Evolutionary conservation across 2,329 filamentous ascomycete genomes (phyloP), one percentile per base, ranked within the genome.

Genomic region (Fusarium devonianum): DNA sequence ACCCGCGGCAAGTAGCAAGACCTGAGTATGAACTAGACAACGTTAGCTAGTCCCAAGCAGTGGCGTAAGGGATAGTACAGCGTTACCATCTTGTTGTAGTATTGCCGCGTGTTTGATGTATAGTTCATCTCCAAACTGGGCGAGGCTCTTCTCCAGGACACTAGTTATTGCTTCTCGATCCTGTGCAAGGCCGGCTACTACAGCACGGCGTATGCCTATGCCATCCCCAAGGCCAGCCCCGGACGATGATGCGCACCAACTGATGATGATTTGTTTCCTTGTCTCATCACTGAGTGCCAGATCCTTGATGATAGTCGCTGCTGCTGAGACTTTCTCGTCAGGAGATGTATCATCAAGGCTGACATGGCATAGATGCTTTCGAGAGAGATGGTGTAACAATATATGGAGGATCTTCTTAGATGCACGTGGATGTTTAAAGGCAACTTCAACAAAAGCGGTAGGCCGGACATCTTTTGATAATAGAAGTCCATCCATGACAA

Each of bases 51-150:
- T 16, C 21, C n/a, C 5, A 36, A 39, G 10, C 10, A 7, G 22
- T 17, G 0, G 5, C 16, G 6, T 4, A 11, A n/a, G 21, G n/a
- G 4, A 0, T 17, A 14, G 3, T 11, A 2, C 8, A 4, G 12
- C 10, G n/a, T 28, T 73, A 89, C 91, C 88, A 80, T 97, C 90
- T 79, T 99, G 94, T 65, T 92, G 89, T 28, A 94, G 67, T n/a
- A 89, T 83, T 5, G 92, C 87, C 0, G 88, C 84, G 70, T 97
- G 92, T 49, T 85, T 89, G 61, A 97, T 91, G 64, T 92, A 96
- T 9, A 97, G 76, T 38, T 88, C 84, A 63, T 97, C 92, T 1
- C 90, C 90, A 69, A 97, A 96, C 37, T 88, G 83, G 28, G 76
- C 77, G 37, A 96, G 74, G 37, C 80, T 83, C 65, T 85, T 90